Evolutionary conservation across 2,329 filamentous ascomycete species (phyloP), one percentile per base, ranked within the genome.

Genomic region (Bimuria novae-zelandiae): DNA sequence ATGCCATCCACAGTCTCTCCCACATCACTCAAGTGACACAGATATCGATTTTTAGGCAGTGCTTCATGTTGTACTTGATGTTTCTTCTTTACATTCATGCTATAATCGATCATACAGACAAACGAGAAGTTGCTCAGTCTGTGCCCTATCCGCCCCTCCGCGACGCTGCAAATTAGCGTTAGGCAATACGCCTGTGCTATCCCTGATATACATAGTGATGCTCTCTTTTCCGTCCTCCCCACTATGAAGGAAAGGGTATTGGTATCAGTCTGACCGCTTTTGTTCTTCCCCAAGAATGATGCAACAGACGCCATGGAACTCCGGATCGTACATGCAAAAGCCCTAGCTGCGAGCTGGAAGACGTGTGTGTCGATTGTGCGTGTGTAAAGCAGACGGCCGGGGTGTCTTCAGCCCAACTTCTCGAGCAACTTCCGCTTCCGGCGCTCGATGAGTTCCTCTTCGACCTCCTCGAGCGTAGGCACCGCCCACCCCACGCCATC

Each of bases 401-500:
- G n/a, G n/a, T n/a, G n/a, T n/a, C n/a, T 57, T 69, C 59, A 71
- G 17, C 70, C 70, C 37, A 95, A 81, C 77, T 94, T 93, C 65
- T 97, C 91, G 62, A 99, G 77, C 56, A 99, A 77, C 72, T 88
- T 90, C 75, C 87, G 84, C 72, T 90, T 86, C 75, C 92, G 84
- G 75, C 93, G 82, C 61, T 97, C 92, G 49, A 99, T 83, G 63
- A 99, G 77, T 75, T 97, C 94, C 69, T 92, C 85, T 75, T 97
- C 91, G n/a, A 97, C 93, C 72, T 97, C 90, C 17, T 96, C 91
- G 51, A 91, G 76, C 4, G 89, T 92, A 7, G 94, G 94, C 65
- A 97, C 74, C 57, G 84, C 84, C 93, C 93, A 97, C 41, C 80
- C 83, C 32, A 86, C 79, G 0, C 93, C 93, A 71, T 96, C 92